Base-by-base conservation (phyloP, 306 rosid genomes). In the Carpinus viminea region DNA sequence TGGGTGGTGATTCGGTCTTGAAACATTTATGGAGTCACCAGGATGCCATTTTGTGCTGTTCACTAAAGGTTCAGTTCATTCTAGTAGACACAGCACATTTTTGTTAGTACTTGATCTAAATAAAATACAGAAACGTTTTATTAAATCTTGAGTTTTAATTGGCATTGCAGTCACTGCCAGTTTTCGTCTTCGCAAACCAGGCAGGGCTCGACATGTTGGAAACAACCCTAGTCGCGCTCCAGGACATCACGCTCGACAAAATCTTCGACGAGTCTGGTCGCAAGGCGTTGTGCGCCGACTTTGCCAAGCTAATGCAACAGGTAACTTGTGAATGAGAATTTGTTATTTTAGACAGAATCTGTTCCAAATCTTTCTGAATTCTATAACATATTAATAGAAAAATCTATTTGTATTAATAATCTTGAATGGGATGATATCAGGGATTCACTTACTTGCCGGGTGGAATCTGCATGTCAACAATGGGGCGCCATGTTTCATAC, bases 161-260 rank as follows among this genome's bases (percentile, higher is more conserved):
- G 75, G 34, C 31, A 3, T 79, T 24, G 81, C 93, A 96, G 99
- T 65, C 93, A 0, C 52, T 83, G 81, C 99, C 98, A 0, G 94
- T 96, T 72, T 96, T 96, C 81, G 87, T 87, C 59, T 96, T 96
- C 47, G 97, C 98, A 28, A 96, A 96, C 86, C 96, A 96, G 87
- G 87, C 97, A 1, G 99, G 99, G 64, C 96, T 96, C 8, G 99
- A 96, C 85, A 96, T 93, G 99, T 80, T 96, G 80, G 99, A 96
- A 77, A 96, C 99, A 28, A 93, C 97, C 21, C 84, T 96, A 60
- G 96, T 96, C 20, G 92, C 99, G 26, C 84, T 96, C 17, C 99
- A 91, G 85, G 99, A 96, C 89, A 91, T 96, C 84, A 89, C 99
- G 46, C 84, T 96, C 78, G 98, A 96, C 68, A 96, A 88, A 84